phyloP scores from a whole-genome alignment of 2,329 filamentous ascomycete species.

The Colletotrichum lupini region DNA sequence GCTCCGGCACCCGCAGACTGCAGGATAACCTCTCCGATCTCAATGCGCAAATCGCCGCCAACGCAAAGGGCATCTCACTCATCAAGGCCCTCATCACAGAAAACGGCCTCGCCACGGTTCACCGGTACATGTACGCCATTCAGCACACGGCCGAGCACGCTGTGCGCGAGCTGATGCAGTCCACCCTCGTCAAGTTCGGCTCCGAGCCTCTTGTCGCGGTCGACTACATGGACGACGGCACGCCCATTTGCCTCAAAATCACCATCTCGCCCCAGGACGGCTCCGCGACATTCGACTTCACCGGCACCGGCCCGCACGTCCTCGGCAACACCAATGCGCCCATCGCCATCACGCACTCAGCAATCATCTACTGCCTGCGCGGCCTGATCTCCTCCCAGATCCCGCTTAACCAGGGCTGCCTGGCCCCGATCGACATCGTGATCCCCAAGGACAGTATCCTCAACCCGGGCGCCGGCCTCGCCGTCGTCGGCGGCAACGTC shows the following conservation, averaged over 20 bases:
- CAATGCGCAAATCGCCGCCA: slow-evolving; percentile 80
- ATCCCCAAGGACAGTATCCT: slow-evolving; percentile 81
- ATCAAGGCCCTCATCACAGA: slow-evolving; percentile 81
- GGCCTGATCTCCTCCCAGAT: slow-evolving; percentile 85
- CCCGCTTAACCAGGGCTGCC: slow-evolving; percentile 86
- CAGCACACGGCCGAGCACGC: slow-evolving; percentile 34
- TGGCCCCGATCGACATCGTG: slow-evolving; percentile 78
- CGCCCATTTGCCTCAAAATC: slow-evolving; percentile 42
- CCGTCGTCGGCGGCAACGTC: slow-evolving; percentile 86
- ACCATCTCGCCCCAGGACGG: slow-evolving; percentile 71
- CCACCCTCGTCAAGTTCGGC: slow-evolving; percentile 68
- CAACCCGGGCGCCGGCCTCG: slow-evolving; percentile 79
- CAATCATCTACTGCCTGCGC: slow-evolving; percentile 75
- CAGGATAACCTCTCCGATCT: slow-evolving; percentile 82
- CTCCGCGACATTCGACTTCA: slow-evolving; percentile 70
- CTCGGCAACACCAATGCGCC: slow-evolving; percentile 45
- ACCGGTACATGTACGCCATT: slow-evolving; percentile 37
- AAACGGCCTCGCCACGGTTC: slow-evolving; percentile 79
- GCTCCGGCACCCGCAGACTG: slow-evolving; percentile 76
- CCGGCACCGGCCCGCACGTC: slow-evolving; percentile 64
- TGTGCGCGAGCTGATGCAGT: slow-evolving; percentile 31
- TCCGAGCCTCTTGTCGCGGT: slow-evolving; percentile 75
- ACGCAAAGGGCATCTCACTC: slow-evolving; percentile 80
- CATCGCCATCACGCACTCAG: slow-evolving; percentile 45
- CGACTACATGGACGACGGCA: slow-evolving; percentile 78